Base-by-base conservation (phyloP, 73 alveolate genomes). In the Symbiodinium pilosum region DNA sequence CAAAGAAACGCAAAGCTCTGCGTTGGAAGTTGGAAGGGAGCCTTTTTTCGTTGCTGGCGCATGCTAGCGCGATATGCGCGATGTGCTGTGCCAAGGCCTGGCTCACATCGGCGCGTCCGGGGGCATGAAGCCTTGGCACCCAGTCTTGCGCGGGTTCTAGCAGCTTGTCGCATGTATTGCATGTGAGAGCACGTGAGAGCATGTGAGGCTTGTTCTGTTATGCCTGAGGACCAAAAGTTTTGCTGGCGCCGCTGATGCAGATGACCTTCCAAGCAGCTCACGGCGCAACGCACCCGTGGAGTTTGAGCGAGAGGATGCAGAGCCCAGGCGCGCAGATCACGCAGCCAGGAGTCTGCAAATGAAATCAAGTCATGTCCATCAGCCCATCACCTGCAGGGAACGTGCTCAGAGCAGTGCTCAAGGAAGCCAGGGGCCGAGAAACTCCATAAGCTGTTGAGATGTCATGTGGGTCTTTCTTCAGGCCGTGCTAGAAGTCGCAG, bases 261-360 rank as follows among this genome's bases (percentile, higher is more conserved):
- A 92, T 83, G 75, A 42, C 34, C 88, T 42, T 41, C 89, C 98
- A 32, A 43, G 84, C 51, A 47, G 83, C 92, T 43, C 91, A 20
- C 98, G 92, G 84, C 98, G 98, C 98, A 92, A 92, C n/a, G 98
- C 98, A 43, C 98, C 98, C 12, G 98, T 92, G 41, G 98, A 92
- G 98, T 92, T 92, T 41, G 98, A 92, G 75, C 51, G 98, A 3
- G 98, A 92, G 84, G 98, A 92, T 21, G 92, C 59, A 40, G 92
- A 84, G 56, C 92, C 92, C 18, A 92, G 92, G 98, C 21, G 43
- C 21, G 59, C 59, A 47, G 6, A 47, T 6, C 59, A 47, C 6
- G 59, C 21, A n/a, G n/a, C n/a, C n/a, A n/a, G n/a, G n/a, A n/a
- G n/a, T n/a, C n/a, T n/a, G n/a, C n/a, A n/a, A n/a, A n/a, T n/a